A percentile compares a stretch with the other conserved stretches of the same genome.
These are phyloP conservation scores for Cadophora malorum DNA, from an alignment of 2,329 filamentous ascomycete species.

Conservation along the genomic window DNA sequence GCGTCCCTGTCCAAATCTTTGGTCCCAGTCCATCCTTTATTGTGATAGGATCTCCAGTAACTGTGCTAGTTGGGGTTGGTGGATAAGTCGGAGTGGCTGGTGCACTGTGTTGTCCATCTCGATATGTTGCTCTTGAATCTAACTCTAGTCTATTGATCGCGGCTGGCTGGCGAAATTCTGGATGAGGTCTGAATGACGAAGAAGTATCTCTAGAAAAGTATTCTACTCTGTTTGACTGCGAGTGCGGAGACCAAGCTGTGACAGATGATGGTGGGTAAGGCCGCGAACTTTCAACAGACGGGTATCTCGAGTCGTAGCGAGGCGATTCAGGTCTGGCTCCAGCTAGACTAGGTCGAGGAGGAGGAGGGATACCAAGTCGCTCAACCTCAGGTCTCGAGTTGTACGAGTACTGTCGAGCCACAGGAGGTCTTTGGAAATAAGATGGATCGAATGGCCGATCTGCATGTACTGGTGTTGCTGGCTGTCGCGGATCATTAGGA, in stretches of 20 bases:
- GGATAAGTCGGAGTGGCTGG: conserved; percentile 37
- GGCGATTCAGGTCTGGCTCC: conserved; percentile 41
- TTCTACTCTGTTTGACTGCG: conserved; percentile 37
- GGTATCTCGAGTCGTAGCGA: conserved; percentile 39
- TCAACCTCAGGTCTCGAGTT: conserved; percentile 39
- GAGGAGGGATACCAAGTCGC: conserved; percentile 39
- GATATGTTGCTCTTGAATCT: conserved; percentile 37
- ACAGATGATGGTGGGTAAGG: conserved; percentile 31
- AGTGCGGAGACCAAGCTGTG: conserved; percentile 42
- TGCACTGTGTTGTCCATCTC: conserved; percentile 34
- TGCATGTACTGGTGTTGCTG: conserved; percentile 38
- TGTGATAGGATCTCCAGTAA: conserved; percentile 39
- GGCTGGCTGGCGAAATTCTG: conserved; percentile 29
- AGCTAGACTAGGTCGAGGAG: conserved; percentile 32
- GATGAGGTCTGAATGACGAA: conserved; percentile 41
- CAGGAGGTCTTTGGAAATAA: conserved; percentile 39
- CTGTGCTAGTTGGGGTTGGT: conserved; percentile 37
- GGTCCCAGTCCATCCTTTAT: conserved; percentile 67
- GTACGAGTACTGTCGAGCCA: conserved; percentile 34
- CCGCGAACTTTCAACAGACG: conserved; percentile 29
- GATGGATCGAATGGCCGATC: conserved; percentile 39
- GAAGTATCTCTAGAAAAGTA: conserved; percentile 43
- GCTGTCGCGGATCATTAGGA: conserved; percentile 39
- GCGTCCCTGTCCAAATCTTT: conserved; percentile 73
- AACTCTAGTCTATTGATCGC: conserved; percentile 35